These are phyloP conservation scores for Malassezia caprae DNA, from an alignment of 1,284 basidiomycete species.

Conservation along the genomic window DNA sequence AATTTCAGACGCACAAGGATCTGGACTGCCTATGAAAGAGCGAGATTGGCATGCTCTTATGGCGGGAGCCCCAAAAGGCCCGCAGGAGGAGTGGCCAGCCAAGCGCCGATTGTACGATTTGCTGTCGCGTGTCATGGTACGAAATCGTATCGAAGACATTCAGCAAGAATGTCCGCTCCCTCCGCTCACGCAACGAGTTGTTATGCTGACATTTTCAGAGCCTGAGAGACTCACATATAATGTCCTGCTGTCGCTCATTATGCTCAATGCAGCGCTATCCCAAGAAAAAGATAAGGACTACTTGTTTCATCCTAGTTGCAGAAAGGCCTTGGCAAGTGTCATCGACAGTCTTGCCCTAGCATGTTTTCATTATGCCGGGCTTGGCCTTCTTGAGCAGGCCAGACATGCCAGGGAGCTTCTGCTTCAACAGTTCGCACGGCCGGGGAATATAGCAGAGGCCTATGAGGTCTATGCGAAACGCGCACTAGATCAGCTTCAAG, in stretches of 20 bases:
- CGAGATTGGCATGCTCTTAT: slow-evolving; percentile 19
- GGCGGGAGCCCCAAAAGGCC: not conserved
- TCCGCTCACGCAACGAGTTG: slow-evolving; percentile 9
- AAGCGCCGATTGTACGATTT: slow-evolving; percentile 16
- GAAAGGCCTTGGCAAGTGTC: slow-evolving; percentile 10
- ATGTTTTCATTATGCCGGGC: slow-evolving; percentile 23
- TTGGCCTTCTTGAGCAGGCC: slow-evolving; percentile 11
- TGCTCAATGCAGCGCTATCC: slow-evolving; percentile 17
- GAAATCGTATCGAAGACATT: slow-evolving; percentile 20
- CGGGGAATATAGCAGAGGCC: not conserved
- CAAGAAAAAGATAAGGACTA: slow-evolving; percentile 19
- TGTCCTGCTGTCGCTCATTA: slow-evolving; percentile 16
- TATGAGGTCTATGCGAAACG: not conserved
- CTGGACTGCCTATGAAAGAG: slow-evolving; percentile 2
- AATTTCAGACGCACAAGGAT: not conserved
- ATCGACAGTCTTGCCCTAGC: slow-evolving; percentile 21
- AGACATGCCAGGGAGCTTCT: slow-evolving; percentile 5
- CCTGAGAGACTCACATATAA: slow-evolving; percentile 20
- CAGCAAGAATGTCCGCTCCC: slow-evolving; percentile 20
- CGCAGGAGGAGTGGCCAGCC: slow-evolving; percentile 8
- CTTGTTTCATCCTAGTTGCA: slow-evolving; percentile 20
- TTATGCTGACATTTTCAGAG: slow-evolving; percentile 1
- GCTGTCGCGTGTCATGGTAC: slow-evolving; percentile 18
- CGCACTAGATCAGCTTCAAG: slow-evolving; percentile 12
- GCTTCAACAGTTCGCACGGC: not conserved